A percentile compares a stretch with the other conserved stretches of the same genome.
These are phyloP conservation scores for Aspergillus fijiensis DNA, from an alignment of 2,329 filamentous ascomycete species.

Conservation along the genomic window DNA sequence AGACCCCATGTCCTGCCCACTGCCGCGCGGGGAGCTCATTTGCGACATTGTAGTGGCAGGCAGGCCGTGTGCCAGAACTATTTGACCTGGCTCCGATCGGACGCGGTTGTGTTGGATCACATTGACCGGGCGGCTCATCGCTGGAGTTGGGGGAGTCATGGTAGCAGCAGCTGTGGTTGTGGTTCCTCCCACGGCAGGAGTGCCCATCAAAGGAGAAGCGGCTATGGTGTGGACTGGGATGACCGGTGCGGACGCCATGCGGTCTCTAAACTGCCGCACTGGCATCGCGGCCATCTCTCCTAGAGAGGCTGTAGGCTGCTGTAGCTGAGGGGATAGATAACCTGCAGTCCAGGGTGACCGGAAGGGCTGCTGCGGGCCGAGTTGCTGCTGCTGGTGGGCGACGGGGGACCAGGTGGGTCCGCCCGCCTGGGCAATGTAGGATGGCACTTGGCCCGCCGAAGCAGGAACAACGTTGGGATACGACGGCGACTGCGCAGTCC, in stretches of 20 bases:
- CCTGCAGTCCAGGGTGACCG: constrained; percentile 23
- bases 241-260: constrained; percentile 36
- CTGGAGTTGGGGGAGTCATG: constrained; percentile 18
- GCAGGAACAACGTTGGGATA: constrained; percentile 24
- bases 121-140: constrained; percentile 20
- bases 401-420: constrained; percentile 16
- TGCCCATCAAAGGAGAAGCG: constrained; percentile 7
- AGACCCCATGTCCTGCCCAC: constrained; percentile 19
- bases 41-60: constrained; percentile 8
- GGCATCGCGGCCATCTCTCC: constrained; percentile 19
- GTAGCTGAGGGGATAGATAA: constrained; percentile 23
- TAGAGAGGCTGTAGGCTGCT: constrained; percentile 20
- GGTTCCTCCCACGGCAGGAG: constrained; percentile 4
- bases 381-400: constrained; percentile 1
- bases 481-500: constrained; percentile 22
- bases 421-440: constrained; percentile 26
- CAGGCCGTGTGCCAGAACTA: not conserved
- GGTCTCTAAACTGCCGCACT: constrained; percentile 32
- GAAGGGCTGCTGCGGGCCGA: constrained; percentile 10
- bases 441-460: constrained; percentile 26
- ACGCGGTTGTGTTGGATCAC: constrained; percentile 20
- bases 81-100: constrained; percentile 20
- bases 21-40: constrained; percentile 18
- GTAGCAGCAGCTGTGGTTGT: constrained; percentile 6
- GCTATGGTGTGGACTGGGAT: constrained; percentile 26